Base-by-base conservation (phyloP, 495 filamentous ascomycete genomes). In the Penicillium herquei region DNA sequence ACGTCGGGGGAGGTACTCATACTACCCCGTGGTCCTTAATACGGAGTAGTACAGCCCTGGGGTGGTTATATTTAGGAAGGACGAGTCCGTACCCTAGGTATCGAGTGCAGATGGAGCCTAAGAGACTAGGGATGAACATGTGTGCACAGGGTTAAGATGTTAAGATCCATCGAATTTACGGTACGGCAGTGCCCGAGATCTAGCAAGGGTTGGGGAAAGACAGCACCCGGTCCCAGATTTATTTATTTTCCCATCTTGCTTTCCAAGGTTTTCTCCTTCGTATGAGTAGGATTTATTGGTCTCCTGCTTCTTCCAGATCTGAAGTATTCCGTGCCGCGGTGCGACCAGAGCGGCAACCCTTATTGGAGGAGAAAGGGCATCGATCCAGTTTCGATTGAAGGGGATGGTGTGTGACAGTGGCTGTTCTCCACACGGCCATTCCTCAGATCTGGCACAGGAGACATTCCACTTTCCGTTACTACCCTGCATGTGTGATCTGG, bases 351-450 rank as follows among this genome's bases (percentile, higher is more conserved):
- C 43, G 52, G 39, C 34, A 26, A 26, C 1, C 2, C 21, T 26
- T 4, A 26, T 41, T 34, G 26, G 9, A 37, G 26, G 14, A n/a
- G 46, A 30, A 39, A n/a, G 44, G 16, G 13, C 10, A 26, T 37
- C 47, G 57, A 61, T 50, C 39, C 53, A 53, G 53, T 61, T 49
- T 39, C 58, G 58, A 58, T 57, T 57, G 30, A 61, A 31, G 35
- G 49, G 40, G 32, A 37, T 13, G 32, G 9, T 44, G 41, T 62
- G 52, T 62, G 59, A 62, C 59, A 21, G 33, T 47, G 47, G 56
- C 56, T 52, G 30, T 31, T 60, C 45, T 54, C 58, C 58, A 52
- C 52, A 39, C 44, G 18, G 30, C 40, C 40, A 59, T 54, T 51
- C 53, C 44, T 60, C 58, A 61, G 53, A 61, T 61, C 53, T 40